Evolutionary conservation across 371 early-diverging fungal genomes (phyloP), one percentile per base, ranked within the genome.

Genomic region (Smittium culicis): DNA sequence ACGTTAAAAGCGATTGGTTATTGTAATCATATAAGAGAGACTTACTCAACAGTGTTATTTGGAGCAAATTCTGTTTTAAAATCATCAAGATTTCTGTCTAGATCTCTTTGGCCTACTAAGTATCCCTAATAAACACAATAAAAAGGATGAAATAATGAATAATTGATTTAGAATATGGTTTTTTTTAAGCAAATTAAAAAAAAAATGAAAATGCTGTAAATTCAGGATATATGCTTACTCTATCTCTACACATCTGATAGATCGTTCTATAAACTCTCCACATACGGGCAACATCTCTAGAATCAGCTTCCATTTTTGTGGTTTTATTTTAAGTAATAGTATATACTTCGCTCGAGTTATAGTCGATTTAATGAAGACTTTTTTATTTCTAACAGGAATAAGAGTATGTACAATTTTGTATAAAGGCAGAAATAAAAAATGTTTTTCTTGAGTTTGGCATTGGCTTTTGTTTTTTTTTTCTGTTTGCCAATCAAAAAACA

Each of bases 11-110:
- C 16, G 28, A 16, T 61, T 17, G 61, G 28, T 61, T 25, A 54
- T 54, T 70, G 86, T 72, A 84, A 90, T 90, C n/a, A 29, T 14
- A 14, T 32, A 59, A 59, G n/a, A 59, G n/a, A 59, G 5, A 11
- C 64, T 45, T 66, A 66, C 66, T 92, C 91, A 31, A 94, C 88
- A 55, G 83, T 81, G 65, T 90, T 91, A 66, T 80, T 80, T 11
- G 80, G 78, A 20, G 85, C 86, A 78, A 86, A 90, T 59, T 79
- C 76, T 35, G 75, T 72, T 60, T 78, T 83, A 78, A 94, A 96
- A n/a, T 83, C 77, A 14, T 91, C 91, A 65, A 95, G 81, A 55
- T 89, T 81, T 80, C 89, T 85, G 67, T 89, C 87, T 68, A 92
- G 79, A 72, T 95, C 94, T 57, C 76, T 74, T 70, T 88, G 82